Conservation (phyloP, 257 asterid species). For the Forsythia suspensa region DNA sequence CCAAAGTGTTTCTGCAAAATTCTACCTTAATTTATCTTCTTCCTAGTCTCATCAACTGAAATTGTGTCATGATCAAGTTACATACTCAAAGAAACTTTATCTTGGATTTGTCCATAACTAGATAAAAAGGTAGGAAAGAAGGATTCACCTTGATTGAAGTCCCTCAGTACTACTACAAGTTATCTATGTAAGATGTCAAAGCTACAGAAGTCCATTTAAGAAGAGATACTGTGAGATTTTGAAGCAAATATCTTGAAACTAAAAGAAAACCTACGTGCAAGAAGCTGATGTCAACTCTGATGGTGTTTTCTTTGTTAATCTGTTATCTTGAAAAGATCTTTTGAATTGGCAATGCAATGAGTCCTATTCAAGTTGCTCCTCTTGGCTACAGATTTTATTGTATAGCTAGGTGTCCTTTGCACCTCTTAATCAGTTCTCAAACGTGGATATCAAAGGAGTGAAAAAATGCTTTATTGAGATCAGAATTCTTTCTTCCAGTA, state of each 20-base stretch:
- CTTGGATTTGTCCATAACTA: not conserved
- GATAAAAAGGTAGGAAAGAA: not conserved
- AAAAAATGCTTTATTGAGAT: not conserved
- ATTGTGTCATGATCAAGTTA: not conserved
- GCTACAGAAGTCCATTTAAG: not conserved
- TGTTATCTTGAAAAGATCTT: not conserved
- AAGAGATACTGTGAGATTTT: not conserved
- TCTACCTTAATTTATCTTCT: not conserved
- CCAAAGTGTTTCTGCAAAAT: not conserved
- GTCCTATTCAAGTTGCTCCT: not conserved
- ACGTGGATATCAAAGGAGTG: not conserved
- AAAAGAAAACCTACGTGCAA: not conserved
- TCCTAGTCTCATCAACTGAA: not conserved
- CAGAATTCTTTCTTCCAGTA: not conserved
- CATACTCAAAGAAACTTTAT: not conserved
- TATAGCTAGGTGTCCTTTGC: not conserved
- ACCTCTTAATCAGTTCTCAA: not conserved
- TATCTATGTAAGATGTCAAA: not conserved
- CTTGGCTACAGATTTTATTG: not conserved
- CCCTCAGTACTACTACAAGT: not conserved
- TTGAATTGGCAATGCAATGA: not conserved
- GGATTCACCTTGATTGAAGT: not conserved
- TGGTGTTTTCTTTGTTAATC: not conserved
- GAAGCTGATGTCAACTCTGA: constrained; percentile 6
- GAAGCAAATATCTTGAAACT: not conserved